Percentiles rank a stretch among this genome's conserved stretches.
Conservation (phyloP, 768 basidiomycete genomes). For the Solioccasus polychromus region DNA sequence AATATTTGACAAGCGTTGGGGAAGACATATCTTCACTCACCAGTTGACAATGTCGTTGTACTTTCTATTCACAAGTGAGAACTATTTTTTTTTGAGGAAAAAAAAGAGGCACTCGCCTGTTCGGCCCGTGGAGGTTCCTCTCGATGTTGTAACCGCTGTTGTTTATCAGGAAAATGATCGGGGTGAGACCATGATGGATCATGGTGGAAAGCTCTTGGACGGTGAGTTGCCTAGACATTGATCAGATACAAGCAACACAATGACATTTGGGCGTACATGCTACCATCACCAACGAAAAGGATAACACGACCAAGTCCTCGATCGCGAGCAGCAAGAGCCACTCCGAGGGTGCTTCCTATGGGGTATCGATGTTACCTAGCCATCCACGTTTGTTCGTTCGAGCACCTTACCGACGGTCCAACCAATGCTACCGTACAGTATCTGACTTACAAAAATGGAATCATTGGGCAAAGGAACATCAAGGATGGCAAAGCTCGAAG, state of each 20-base stretch:
- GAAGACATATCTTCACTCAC: conserved; percentile 25
- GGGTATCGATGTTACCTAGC: background rate
- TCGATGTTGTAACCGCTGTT: conserved; percentile 89
- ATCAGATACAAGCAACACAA: conserved; percentile 4
- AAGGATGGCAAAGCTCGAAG: conserved; percentile 81
- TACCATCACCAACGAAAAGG: conserved; percentile 84
- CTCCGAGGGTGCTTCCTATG: conserved; percentile 65
- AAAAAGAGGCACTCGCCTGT: conserved; percentile 35
- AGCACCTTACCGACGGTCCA: conserved; percentile 67
- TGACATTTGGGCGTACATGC: conserved; percentile 47
- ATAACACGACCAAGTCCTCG: conserved; percentile 62
- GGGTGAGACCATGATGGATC: conserved; percentile 67
- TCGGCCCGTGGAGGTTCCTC: conserved; percentile 65
- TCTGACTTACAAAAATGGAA: conserved; percentile 64
- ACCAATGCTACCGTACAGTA: conserved; percentile 92
- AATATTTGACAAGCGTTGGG: background rate
- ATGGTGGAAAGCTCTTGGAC: conserved; percentile 86
- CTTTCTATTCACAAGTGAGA: conserved; percentile 39
- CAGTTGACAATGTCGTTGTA: conserved; percentile 89
- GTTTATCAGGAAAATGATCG: conserved; percentile 83
- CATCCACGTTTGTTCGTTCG: background rate
- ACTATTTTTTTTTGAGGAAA: background rate
- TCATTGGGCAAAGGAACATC: conserved; percentile 77
- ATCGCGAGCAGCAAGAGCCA: conserved; percentile 76
- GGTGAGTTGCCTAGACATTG: conserved; percentile 58